Evolutionary conservation across 2,329 filamentous ascomycete species (phyloP).

Genomic region (Nemania serpens): DNA sequence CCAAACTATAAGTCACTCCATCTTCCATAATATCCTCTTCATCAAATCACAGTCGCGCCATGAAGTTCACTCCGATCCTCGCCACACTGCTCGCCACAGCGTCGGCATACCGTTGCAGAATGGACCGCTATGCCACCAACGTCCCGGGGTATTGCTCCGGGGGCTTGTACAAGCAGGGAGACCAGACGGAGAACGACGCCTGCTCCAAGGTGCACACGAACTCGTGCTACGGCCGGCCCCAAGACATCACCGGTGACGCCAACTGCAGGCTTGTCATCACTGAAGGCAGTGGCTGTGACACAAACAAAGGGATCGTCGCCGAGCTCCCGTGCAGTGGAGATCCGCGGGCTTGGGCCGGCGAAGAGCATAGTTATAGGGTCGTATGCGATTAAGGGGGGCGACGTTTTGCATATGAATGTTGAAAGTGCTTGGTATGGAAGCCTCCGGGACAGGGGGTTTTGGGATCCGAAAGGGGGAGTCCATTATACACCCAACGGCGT

Average conservation of each 20-base stretch:
- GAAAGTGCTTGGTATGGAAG: too few species aligned
- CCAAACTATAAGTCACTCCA: neutral
- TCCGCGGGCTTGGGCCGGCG: neutral
- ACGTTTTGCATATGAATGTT: too few species aligned
- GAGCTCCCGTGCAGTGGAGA: neutral
- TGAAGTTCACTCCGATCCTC: neutral
- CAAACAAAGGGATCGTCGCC: neutral
- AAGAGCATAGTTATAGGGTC: neutral
- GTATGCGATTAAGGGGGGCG: neutral
- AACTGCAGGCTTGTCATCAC: neutral
- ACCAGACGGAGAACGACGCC: neutral
- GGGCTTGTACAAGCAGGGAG: neutral
- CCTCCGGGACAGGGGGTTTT: too few species aligned
- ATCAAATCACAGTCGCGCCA: neutral
- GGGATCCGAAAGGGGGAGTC: too few species aligned
- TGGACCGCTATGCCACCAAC: neutral
- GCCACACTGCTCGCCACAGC: neutral
- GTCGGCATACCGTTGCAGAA: neutral
- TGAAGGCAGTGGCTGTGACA: neutral
- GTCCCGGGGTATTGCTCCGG: neutral
- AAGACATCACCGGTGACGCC: neutral
- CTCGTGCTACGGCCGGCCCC: constrained; percentile 3
- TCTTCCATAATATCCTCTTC: neutral
- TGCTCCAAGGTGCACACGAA: neutral
- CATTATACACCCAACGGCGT: too few species aligned